phyloP scores from a whole-genome alignment of 257 asterid genomes.

The Pogostemon cablin region DNA sequence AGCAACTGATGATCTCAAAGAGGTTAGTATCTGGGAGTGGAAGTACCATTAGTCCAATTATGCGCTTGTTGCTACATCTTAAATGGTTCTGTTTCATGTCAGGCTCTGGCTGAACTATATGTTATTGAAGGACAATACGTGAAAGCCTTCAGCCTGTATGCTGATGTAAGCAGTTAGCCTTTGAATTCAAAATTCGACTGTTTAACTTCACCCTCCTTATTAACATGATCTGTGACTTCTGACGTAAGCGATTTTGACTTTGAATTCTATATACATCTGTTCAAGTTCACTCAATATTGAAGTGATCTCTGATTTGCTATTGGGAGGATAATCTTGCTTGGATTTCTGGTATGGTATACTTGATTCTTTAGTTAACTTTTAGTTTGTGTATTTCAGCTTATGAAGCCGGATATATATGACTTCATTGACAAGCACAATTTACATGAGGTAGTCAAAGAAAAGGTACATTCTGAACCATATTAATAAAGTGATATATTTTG shows the following conservation, averaged over 20 bases:
- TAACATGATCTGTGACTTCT: slow-evolving; percentile 16
- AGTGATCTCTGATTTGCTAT: slow-evolving; percentile 27
- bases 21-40: slow-evolving; percentile 54
- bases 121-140: slow-evolving; percentile 83
- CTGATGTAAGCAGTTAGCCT: slow-evolving; percentile 74
- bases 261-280: slow-evolving; percentile 10
- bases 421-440: slow-evolving; percentile 91
- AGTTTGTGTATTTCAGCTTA: slow-evolving; percentile 60
- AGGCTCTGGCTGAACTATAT: slow-evolving; percentile 94
- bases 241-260: slow-evolving; percentile 3
- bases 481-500: slow-evolving; percentile 19
- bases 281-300: neutral
- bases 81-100: slow-evolving; percentile 35
- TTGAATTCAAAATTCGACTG: slow-evolving; percentile 9
- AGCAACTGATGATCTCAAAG: slow-evolving; percentile 77
- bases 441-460: slow-evolving; percentile 79
- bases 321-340: slow-evolving; percentile 24
- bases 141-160: slow-evolving; percentile 87
- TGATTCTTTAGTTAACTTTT: slow-evolving; percentile 27
- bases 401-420: slow-evolving; percentile 85
- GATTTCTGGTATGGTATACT: slow-evolving; percentile 24
- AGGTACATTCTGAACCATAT: slow-evolving; percentile 50
- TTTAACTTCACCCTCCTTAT: slow-evolving; percentile 2
- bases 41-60: slow-evolving; percentile 22
- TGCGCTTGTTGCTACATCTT: slow-evolving; percentile 27